phyloP scores from a whole-genome alignment of 352 stramenopile genomes.

The Pythium grandisporangium region DNA sequence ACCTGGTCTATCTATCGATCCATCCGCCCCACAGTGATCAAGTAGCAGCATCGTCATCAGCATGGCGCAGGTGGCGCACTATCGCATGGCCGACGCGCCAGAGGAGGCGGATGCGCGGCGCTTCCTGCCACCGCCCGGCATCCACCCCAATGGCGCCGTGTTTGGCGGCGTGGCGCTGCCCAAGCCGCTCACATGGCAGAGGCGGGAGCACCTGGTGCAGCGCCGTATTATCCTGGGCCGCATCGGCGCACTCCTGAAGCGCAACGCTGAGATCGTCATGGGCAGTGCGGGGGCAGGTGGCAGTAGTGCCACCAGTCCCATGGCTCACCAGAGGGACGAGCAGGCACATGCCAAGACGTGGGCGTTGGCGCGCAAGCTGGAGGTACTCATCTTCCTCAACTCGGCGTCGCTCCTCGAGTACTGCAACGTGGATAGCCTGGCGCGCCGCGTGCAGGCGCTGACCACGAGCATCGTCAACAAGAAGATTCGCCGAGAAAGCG shows the following conservation, averaged over 20 bases:
- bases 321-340: neutral
- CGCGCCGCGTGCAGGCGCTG: constrained; percentile 68
- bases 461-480: constrained; percentile 80
- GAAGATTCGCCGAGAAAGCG: constrained; percentile 56
- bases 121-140: constrained; percentile 42
- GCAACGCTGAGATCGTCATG: constrained; percentile 36
- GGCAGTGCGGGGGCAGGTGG: neutral
- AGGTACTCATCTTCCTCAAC: constrained; percentile 78
- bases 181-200: constrained; percentile 78
- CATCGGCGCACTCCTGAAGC: constrained; percentile 51
- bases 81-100: neutral
- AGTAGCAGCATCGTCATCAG: too few species aligned
- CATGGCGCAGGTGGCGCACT: constrained; percentile 9
- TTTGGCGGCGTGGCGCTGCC: constrained; percentile 58
- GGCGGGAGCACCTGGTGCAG: constrained; percentile 55
- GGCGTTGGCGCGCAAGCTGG: constrained; percentile 69
- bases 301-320: neutral
- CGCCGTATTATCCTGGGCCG: constrained; percentile 56
- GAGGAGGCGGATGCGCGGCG: constrained; percentile 7
- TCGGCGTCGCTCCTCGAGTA: constrained; percentile 78
- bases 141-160: constrained; percentile 69
- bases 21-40: too few species aligned
- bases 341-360: constrained; percentile 40
- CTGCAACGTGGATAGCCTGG: constrained; percentile 66
- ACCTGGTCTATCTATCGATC: too few species aligned